Evolutionary conservation across 352 stramenopile genomes (phyloP).

Genomic region (Stephanocyclus meneghinianus): DNA sequence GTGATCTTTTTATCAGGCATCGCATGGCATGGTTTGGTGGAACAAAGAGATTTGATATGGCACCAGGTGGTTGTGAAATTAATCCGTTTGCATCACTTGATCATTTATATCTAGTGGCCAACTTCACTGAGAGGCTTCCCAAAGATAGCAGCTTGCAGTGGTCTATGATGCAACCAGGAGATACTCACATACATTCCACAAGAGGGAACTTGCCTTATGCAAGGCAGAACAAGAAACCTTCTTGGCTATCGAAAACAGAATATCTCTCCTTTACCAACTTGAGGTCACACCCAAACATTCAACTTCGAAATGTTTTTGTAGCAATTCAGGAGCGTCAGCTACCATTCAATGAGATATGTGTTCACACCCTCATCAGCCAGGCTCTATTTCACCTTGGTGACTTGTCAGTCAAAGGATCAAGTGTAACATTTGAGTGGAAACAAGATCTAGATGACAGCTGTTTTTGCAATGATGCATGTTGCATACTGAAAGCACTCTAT

Average conservation of each 20-base stretch:
- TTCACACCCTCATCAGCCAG: conserved; percentile 41
- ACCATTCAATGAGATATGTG: conserved; percentile 22
- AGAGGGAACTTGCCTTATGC: conserved; percentile 47
- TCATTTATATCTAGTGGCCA: conserved; percentile 22
- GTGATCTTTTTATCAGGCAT: neutral
- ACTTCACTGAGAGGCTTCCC: conserved; percentile 44
- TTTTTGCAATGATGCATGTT: conserved; percentile 13
- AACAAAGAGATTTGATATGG: conserved; percentile 27
- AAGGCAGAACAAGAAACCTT: conserved; percentile 30
- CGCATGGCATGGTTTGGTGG: conserved; percentile 48
- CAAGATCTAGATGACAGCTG: conserved; percentile 27
- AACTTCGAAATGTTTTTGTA: conserved; percentile 43
- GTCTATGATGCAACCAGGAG: conserved; percentile 37
- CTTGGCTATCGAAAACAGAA: conserved; percentile 37
- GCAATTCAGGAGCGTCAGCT: conserved; percentile 33
- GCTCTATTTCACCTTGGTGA: conserved; percentile 48
- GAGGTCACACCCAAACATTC: conserved; percentile 37
- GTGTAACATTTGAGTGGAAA: conserved; percentile 37
- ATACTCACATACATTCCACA: conserved; percentile 18
- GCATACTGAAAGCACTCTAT: conserved; percentile 26
- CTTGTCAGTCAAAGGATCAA: conserved; percentile 6
- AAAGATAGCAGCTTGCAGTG: conserved; percentile 37
- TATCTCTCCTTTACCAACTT: conserved; percentile 41
- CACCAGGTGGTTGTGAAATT: conserved; percentile 26
- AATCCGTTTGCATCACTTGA: conserved; percentile 41